phyloP scores from a whole-genome alignment of 1,139 yeast genomes.

The Kodamaea plutei region DNA sequence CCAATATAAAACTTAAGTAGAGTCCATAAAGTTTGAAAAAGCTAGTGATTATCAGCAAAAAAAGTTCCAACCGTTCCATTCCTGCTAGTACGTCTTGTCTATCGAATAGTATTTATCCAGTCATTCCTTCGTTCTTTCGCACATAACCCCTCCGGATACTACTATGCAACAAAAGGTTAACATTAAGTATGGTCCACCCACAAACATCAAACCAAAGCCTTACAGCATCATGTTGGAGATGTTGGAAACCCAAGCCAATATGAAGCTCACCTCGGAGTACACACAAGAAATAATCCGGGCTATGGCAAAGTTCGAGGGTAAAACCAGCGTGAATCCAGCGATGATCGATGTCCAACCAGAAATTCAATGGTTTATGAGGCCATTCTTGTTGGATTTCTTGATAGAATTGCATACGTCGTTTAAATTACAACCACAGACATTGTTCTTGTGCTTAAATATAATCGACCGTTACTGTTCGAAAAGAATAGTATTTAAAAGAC shows the following conservation, averaged over 20 bases:
- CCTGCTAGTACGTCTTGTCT: no score
- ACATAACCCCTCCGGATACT: no score
- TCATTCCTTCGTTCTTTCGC: no score
- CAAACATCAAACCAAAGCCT: slow-evolving; percentile 30
- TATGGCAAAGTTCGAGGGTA: slow-evolving; percentile 28
- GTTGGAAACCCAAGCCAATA: slow-evolving; percentile 45
- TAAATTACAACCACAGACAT: slow-evolving; percentile 71
- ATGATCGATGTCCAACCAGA: slow-evolving; percentile 93
- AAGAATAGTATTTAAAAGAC: slow-evolving; percentile 86
- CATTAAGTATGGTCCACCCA: slow-evolving; percentile 49
- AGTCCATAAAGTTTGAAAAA: no score
- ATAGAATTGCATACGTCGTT: slow-evolving; percentile 78
- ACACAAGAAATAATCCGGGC: slow-evolving; percentile 27
- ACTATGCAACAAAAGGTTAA: no score
- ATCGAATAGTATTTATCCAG: no score
- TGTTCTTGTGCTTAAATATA: slow-evolving; percentile 74
- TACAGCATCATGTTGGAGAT: slow-evolving; percentile 44
- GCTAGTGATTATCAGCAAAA: no score
- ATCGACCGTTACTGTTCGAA: slow-evolving; percentile 90
- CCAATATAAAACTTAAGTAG: neutral
- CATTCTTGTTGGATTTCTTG: slow-evolving; percentile 76
- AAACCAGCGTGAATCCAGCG: slow-evolving; percentile 45
- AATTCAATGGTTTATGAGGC: slow-evolving; percentile 90
- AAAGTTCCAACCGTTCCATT: no score
- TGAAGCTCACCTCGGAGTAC: slow-evolving; percentile 41